Evolutionary conservation across 225 moss, liverwort and hornwort species (phyloP).

Genomic region (Takakia lepidozioides): DNA sequence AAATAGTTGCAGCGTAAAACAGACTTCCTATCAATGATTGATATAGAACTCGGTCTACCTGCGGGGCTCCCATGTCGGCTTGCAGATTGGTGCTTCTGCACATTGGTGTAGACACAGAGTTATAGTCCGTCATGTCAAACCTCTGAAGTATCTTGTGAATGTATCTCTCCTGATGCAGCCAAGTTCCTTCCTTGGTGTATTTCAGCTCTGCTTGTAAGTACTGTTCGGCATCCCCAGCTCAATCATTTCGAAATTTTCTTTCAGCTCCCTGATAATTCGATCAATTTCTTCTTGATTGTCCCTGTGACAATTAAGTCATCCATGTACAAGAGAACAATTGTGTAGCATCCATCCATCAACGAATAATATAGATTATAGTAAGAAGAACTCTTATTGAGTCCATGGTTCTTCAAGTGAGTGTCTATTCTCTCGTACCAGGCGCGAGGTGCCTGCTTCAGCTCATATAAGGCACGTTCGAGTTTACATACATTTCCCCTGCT

Average conservation of each 20-base stretch:
- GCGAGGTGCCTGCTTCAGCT: not conserved
- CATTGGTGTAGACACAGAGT: not conserved
- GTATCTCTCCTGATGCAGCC: not conserved
- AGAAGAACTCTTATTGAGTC: not conserved
- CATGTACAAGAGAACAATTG: not conserved
- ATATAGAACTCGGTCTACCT: no score
- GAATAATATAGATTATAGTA: not conserved
- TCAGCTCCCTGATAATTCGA: not conserved
- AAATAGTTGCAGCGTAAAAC: no score
- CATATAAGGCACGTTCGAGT: not conserved
- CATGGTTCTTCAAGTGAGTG: not conserved
- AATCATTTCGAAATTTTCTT: not conserved
- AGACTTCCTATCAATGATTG: no score
- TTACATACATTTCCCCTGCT: no score
- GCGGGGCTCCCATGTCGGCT: no score
- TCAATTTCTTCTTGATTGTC: not conserved
- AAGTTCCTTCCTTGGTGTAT: not conserved
- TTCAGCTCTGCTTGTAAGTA: not conserved
- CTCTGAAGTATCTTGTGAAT: not conserved
- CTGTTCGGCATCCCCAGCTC: not conserved
- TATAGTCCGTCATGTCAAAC: not conserved
- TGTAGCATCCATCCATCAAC: not conserved
- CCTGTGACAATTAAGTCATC: not conserved
- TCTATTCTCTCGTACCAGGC: slow-evolving; percentile 1
- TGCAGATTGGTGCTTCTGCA: no score